Conservation (phyloP, 139 green algal species). For the Auxenochlorella protothecoides region DNA sequence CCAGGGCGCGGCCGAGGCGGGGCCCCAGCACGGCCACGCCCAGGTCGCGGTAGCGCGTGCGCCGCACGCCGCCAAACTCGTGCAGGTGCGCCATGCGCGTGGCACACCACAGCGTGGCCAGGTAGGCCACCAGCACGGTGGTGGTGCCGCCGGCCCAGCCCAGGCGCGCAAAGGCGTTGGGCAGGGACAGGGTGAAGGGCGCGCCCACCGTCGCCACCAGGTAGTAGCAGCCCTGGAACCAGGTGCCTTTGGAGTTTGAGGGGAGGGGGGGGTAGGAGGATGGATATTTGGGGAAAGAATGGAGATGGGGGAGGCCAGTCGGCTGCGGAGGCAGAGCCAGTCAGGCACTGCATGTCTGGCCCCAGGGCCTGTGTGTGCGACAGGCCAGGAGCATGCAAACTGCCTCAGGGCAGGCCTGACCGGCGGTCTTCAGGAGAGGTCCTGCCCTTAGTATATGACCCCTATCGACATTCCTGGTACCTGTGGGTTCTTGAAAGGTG, state of each 20-base stretch:
- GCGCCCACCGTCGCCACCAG: constrained; percentile 3
- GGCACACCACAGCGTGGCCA: constrained; percentile 1
- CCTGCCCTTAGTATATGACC: too few species aligned
- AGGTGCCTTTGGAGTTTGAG: not conserved
- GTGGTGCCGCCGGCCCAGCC: constrained; percentile 4
- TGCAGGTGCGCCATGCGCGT: constrained; percentile 4
- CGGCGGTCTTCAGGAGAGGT: too few species aligned
- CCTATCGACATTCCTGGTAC: not conserved
- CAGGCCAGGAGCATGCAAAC: not conserved
- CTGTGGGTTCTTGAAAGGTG: not conserved
- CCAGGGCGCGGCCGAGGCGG: not conserved
- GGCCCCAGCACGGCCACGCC: constrained; percentile 1
- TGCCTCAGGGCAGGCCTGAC: not conserved
- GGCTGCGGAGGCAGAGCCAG: not conserved
- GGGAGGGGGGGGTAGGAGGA: not conserved
- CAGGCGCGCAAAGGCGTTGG: constrained; percentile 4
- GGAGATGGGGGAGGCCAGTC: not conserved
- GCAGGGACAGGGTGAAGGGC: constrained; percentile 12
- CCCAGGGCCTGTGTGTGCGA: not conserved
- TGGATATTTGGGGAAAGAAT: too few species aligned
- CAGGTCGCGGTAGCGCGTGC: constrained; percentile 4
- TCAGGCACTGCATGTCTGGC: not conserved
- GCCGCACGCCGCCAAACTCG: constrained; percentile 4
- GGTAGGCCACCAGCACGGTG: not conserved
- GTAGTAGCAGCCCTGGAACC: constrained; percentile 3